Evolutionary conservation across 108 stramenopile species (phyloP).

Genomic region (Pelagomonas calceolata): DNA sequence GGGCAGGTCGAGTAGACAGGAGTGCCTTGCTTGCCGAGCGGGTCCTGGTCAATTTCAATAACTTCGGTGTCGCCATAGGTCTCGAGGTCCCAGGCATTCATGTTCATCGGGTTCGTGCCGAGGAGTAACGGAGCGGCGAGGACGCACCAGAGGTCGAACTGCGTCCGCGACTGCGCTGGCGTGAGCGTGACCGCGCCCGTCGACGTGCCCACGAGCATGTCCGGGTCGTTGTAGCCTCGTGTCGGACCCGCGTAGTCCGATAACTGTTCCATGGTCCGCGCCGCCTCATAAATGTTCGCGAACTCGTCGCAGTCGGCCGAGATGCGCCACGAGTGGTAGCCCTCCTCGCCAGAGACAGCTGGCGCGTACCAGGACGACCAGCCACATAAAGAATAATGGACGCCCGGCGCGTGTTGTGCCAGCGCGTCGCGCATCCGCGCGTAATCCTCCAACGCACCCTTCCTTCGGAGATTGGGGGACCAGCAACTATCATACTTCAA

Average conservation of each 20-base stretch:
- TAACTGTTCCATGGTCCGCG: neutral
- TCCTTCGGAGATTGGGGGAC: neutral
- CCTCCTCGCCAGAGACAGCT: neutral
- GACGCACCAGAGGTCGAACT: neutral
- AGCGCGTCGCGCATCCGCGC: neutral
- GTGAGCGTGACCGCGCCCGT: neutral
- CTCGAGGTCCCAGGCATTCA: neutral
- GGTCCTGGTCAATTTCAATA: neutral
- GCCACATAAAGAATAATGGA: neutral
- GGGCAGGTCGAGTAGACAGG: neutral
- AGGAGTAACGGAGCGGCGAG: neutral
- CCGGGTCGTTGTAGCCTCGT: neutral
- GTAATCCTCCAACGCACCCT: neutral
- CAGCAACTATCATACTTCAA: neutral
- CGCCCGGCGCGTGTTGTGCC: neutral
- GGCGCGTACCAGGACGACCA: neutral
- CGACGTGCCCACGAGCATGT: neutral
- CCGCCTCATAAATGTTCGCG: neutral
- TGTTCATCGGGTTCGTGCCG: neutral
- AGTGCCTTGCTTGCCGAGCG: neutral
- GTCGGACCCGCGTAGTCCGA: neutral
- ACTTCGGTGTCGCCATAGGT: neutral
- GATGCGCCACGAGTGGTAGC: neutral
- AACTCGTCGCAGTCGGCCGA: neutral
- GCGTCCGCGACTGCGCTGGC: neutral